Evolutionary conservation across 495 filamentous ascomycete genomes (phyloP).

Genomic region (Neurospora sp.): DNA sequence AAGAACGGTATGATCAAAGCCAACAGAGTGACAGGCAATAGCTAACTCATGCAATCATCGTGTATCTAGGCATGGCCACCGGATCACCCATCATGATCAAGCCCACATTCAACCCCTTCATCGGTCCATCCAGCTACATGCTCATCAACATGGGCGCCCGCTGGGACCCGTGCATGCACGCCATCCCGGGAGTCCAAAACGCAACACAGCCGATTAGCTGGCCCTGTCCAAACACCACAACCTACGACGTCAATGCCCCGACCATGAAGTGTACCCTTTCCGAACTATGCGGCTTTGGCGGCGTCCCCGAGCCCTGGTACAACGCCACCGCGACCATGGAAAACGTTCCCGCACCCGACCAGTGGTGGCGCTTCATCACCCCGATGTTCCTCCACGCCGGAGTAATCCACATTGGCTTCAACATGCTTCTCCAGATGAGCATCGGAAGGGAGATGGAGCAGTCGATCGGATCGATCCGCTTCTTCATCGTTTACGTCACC

Average conservation of each 20-base stretch:
- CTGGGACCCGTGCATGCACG: constrained; percentile 92
- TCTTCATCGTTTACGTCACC: constrained; percentile 77
- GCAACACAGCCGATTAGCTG: constrained; percentile 33
- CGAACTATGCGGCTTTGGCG: constrained; percentile 71
- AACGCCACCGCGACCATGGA: constrained; percentile 20
- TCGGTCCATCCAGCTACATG: constrained; percentile 81
- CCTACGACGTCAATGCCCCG: constrained; percentile 29
- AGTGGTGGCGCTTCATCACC: constrained; percentile 93
- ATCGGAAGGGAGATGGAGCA: constrained; percentile 86
- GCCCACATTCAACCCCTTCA: constrained; percentile 90
- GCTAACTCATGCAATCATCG: background rate
- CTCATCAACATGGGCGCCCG: constrained; percentile 95
- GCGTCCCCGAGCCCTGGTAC: constrained; percentile 56
- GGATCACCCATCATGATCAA: constrained; percentile 74
- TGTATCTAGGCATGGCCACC: constrained; percentile 40
- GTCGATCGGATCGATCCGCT: constrained; percentile 75
- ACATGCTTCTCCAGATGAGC: constrained; percentile 79
- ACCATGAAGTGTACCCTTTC: constrained; percentile 57
- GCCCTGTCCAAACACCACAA: constrained; percentile 69
- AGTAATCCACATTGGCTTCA: constrained; percentile 89
- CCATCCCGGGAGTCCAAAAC: constrained; percentile 54
- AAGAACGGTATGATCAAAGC: constrained; percentile 54
- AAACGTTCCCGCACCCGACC: constrained; percentile 55
- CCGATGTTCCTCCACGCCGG: constrained; percentile 95
- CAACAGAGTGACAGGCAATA: background rate